A percentile compares a stretch with the other conserved stretches of the same genome.
Conservation (phyloP, 306 rosid genomes). For the Urtica urens region DNA sequence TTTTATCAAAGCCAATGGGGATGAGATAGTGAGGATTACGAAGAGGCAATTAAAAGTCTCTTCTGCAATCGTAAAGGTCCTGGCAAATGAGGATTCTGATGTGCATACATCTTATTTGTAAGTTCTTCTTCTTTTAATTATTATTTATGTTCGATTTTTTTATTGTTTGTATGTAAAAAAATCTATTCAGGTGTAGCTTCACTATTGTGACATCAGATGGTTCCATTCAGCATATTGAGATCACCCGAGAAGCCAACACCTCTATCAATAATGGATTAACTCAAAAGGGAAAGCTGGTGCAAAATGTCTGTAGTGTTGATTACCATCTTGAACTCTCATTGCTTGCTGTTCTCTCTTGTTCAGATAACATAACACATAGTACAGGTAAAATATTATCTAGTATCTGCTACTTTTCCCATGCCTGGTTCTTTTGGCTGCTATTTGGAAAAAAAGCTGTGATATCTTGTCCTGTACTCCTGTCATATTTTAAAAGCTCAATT, state of each 20-base stretch:
- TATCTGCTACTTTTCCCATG: neutral
- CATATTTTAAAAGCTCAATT: conserved; percentile 12
- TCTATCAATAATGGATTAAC: conserved; percentile 35
- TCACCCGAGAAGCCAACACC: conserved; percentile 48
- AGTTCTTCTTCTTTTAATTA: conserved; percentile 21
- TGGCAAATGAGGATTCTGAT: conserved; percentile 37
- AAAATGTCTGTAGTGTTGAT: conserved; percentile 45
- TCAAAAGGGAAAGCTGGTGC: conserved; percentile 26
- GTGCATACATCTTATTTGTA: conserved; percentile 42
- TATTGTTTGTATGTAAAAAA: conserved; percentile 14
- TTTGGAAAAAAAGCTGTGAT: no score
- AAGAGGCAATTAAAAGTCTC: conserved; percentile 56
- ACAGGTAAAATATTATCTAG: conserved; percentile 23
- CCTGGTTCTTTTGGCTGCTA: conserved; percentile 6
- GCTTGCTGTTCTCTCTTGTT: conserved; percentile 42
- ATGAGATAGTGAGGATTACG: conserved; percentile 46
- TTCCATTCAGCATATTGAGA: conserved; percentile 62
- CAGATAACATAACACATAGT: conserved; percentile 16
- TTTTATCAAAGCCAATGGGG: conserved; percentile 72
- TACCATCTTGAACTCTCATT: conserved; percentile 48
- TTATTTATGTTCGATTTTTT: neutral
- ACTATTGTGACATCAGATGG: conserved; percentile 61
- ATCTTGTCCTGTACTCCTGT: conserved; percentile 3
- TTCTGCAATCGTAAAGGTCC: conserved; percentile 46
- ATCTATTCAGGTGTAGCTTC: conserved; percentile 65